Evolutionary conservation across 441 rosid species (phyloP).

Genomic region (Pelargonium fulgidum): DNA sequence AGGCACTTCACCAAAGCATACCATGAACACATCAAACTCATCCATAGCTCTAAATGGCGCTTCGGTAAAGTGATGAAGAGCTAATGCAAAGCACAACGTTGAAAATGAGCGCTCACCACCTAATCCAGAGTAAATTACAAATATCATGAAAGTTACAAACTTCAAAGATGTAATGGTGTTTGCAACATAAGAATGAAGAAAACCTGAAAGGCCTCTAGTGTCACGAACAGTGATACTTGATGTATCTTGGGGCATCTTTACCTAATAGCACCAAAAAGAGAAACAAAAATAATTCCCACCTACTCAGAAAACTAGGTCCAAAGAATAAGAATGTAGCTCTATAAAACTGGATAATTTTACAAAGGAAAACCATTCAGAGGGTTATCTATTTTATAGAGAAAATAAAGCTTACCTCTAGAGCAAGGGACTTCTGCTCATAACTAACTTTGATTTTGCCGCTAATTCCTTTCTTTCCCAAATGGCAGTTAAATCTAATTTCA

Average conservation of each 20-base stretch:
- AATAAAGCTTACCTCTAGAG: slow-evolving; percentile 53
- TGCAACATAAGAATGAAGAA: slow-evolving; percentile 17
- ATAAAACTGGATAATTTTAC: not conserved
- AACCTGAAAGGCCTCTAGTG: slow-evolving; percentile 95
- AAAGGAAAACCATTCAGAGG: not conserved
- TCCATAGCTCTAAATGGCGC: slow-evolving; percentile 98
- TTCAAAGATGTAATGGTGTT: not conserved
- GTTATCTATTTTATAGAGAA: not conserved
- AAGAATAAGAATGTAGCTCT: not conserved
- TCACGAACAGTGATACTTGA: slow-evolving; percentile 68
- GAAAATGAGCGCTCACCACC: slow-evolving; percentile 99
- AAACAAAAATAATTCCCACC: not conserved
- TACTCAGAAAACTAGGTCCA: not conserved
- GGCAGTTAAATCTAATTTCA: slow-evolving; percentile 61
- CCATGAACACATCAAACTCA: slow-evolving; percentile 99
- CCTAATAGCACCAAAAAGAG: slow-evolving; percentile 35
- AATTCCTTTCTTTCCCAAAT: slow-evolving; percentile 82
- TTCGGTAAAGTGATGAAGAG: slow-evolving; percentile 91
- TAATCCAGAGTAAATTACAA: slow-evolving; percentile 21
- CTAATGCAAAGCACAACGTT: slow-evolving; percentile 88
- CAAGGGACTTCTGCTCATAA: slow-evolving; percentile 66
- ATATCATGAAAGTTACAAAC: not conserved
- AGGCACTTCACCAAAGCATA: slow-evolving; percentile 21
- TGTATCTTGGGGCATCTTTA: slow-evolving; percentile 97
- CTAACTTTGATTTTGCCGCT: slow-evolving; percentile 74